A percentile compares a stretch with the other conserved stretches of the same genome.
Conservation (phyloP, 1,139 yeast species). For the Candida sp. region DNA sequence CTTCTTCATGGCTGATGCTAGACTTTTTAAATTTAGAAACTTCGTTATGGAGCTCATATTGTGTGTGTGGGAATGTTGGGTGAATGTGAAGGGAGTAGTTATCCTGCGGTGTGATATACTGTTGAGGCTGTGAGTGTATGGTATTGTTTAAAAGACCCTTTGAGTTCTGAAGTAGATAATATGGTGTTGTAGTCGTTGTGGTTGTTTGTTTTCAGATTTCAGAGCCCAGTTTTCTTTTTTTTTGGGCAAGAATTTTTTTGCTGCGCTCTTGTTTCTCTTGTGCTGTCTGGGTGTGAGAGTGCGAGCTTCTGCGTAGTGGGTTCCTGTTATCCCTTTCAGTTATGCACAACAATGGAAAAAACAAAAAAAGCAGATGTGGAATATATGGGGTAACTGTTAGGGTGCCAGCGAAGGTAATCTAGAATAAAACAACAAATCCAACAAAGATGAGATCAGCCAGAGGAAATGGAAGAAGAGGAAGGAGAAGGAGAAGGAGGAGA, state of each 20-base stretch:
- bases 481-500: no score
- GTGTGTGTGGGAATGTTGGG: neutral
- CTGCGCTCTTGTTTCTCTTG: neutral
- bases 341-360: neutral
- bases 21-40: constrained; percentile 3
- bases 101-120: no score
- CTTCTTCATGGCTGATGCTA: constrained; percentile 35
- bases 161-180: neutral
- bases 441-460: neutral
- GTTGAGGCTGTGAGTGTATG: neutral
- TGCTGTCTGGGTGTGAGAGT: neutral
- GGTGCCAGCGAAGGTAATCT: neutral
- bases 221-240: neutral
- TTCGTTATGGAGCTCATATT: constrained; percentile 7
- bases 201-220: neutral
- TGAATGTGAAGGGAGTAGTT: neutral
- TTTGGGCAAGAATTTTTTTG: neutral
- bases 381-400: neutral
- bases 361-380: neutral
- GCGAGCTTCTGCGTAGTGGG: neutral
- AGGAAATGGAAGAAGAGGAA: neutral
- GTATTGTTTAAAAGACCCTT: no score
- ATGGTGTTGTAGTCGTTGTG: neutral
- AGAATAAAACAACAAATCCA: neutral
- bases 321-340: neutral